phyloP scores from a whole-genome alignment of 2,329 filamentous ascomycete species.

The Fusarium sp. region DNA sequence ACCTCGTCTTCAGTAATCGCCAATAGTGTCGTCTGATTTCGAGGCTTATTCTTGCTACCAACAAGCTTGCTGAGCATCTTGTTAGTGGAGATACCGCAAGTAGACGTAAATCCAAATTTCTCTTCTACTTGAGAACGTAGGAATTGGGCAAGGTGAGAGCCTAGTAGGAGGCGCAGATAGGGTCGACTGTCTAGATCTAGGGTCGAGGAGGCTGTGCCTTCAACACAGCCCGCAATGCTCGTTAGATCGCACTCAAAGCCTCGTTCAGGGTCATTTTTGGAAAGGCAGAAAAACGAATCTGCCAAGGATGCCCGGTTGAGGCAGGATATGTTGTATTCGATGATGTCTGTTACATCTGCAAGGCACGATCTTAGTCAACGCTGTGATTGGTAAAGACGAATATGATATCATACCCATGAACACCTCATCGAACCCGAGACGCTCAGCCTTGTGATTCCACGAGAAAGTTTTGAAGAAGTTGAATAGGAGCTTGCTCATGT shows the following conservation, averaged over 20 bases:
- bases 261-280: conserved; percentile 78
- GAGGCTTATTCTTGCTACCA: conserved; percentile 88
- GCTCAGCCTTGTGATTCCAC: conserved; percentile 85
- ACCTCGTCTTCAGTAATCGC: conserved; percentile 73
- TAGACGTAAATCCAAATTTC: conserved; percentile 86
- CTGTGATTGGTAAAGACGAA: conserved; percentile 1
- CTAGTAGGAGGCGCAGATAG: conserved; percentile 78
- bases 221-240: conserved; percentile 73
- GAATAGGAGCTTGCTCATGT: conserved; percentile 87
- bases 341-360: conserved; percentile 87
- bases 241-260: conserved; percentile 87
- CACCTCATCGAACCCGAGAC: conserved; percentile 92
- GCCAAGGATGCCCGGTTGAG: conserved; percentile 76
- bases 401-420: conserved; percentile 59
- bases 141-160: conserved; percentile 84
- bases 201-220: conserved; percentile 44
- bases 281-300: conserved; percentile 85
- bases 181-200: conserved; percentile 56
- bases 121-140: conserved; percentile 81
- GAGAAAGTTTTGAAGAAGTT: conserved; percentile 79
- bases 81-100: conserved; percentile 88
- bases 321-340: conserved; percentile 83
- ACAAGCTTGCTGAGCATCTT: conserved; percentile 90
- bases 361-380: conserved; percentile 14
- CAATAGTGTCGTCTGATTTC: conserved; percentile 87